Base-by-base conservation (phyloP, 805 yeast genomes). In the Lipomyces yamadae region DNA sequence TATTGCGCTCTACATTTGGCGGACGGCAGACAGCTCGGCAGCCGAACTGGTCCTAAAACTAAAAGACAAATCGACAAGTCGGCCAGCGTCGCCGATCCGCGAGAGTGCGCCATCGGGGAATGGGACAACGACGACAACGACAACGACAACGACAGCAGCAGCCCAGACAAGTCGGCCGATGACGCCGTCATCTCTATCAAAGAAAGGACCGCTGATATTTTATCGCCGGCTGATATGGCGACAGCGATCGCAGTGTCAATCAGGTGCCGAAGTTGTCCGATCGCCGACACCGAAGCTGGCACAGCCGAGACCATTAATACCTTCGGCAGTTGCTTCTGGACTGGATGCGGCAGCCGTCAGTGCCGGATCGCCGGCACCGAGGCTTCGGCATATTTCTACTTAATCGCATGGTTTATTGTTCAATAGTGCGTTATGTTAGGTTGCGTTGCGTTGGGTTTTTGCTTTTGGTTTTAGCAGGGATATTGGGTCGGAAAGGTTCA, bases 1-100 rank as follows among this genome's bases (percentile, higher is more conserved):
- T 42, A 7, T 66, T 24, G 57, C 57, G 8, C 50, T 66, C 35
- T 66, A 66, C 62, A 52, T 48, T 10, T 66, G 62, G 61, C 66
- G 69, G 50, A 61, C 61, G 5, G 61, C 61, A 10, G 61, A 58
- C 39, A 15, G 11, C 34, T 58, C 61, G 5, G 61, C 61, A 1
- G 15, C 50, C 15, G 54, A 58, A 4, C 35, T 58, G 13, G 50
- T 58, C 13, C 53, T 35, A 4, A 58, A 45, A 24, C 15, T 58
- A 18, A 58, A 35, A 54, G 34, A 24, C 24, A 32, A 24, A 5
- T 58, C 61, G 34, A 13, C 61, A n/a, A 29, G n/a, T 34, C 32
- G 10, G 55, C 39, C 34, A 18, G 11, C 61, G 30, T 58, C 61
- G 32, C 34, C 59, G 35, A 18, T 15, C 30, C 48, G 37, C 48